A percentile compares a stretch with the other conserved stretches of the same genome.
Conservation (phyloP, 108 stramenopile genomes). For the Cyclotella distinguenda region DNA sequence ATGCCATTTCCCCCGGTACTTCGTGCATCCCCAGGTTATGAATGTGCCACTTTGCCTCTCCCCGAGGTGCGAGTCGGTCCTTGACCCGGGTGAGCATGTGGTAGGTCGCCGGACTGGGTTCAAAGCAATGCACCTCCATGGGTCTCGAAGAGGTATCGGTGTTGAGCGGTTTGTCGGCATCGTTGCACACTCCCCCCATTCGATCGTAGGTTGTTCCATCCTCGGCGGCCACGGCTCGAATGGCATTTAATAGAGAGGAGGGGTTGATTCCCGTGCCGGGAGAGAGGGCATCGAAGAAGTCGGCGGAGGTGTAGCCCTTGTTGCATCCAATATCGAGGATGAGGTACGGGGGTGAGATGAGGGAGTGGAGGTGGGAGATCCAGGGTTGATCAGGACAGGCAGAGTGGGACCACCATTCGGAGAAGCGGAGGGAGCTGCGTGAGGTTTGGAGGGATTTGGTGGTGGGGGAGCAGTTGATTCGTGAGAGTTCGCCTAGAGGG, state of each 20-base stretch:
- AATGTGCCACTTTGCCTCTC: constrained; percentile 32
- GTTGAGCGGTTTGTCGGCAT: constrained; percentile 28
- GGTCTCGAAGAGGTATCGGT: constrained; percentile 6
- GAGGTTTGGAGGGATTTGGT: neutral
- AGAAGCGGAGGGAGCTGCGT: constrained; percentile 22
- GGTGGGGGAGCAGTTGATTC: constrained; percentile 24
- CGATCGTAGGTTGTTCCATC: constrained; percentile 28
- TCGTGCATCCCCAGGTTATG: constrained; percentile 41
- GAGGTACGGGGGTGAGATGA: constrained; percentile 20
- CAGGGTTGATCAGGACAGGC: constrained; percentile 45
- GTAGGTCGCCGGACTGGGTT: constrained; percentile 41
- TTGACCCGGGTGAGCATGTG: constrained; percentile 21
- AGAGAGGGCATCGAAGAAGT: constrained; percentile 34
- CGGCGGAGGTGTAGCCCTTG: constrained; percentile 45
- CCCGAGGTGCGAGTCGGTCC: constrained; percentile 17
- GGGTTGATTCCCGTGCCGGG: constrained; percentile 38
- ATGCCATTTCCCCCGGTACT: constrained; percentile 20
- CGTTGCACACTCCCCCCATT: constrained; percentile 38
- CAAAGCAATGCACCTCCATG: constrained; percentile 41
- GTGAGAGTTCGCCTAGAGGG: constrained; percentile 9
- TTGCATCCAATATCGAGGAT: constrained; percentile 43
- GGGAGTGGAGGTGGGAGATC: constrained; percentile 17
- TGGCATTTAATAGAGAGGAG: constrained; percentile 13
- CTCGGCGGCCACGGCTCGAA: constrained; percentile 21
- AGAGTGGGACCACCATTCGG: constrained; percentile 43